Base-by-base conservation (phyloP, 2,329 filamentous ascomycete genomes). In the Colletotrichum graminicola region DNA sequence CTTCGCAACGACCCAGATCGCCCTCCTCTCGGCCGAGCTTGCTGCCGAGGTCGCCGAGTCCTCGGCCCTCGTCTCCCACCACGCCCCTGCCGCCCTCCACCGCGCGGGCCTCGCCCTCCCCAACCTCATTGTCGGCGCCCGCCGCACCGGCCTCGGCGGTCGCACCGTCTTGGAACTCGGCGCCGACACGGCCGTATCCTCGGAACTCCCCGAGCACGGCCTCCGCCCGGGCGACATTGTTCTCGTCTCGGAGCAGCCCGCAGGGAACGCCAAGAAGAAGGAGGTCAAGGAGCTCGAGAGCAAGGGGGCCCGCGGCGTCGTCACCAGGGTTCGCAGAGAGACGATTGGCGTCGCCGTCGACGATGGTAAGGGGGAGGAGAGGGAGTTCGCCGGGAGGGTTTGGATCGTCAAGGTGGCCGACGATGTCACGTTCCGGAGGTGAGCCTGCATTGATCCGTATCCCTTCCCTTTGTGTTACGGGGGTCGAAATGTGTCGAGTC, bases 141-240 rank as follows among this genome's bases (percentile, higher is more conserved):
- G 93, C 78, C 91, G 95, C 39, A 99, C 96, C 0, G 96, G 96
- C 0, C 86, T 98, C 47, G 96, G 95, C 21, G 96, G 96, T n/a
- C 93, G 94, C 74, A 94, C 93, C 0, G 92, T 99, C 1, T 84
- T 98, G 4, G 95, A 98, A 80, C 89, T 99, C 1, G 83, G 84
- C 21, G 84, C 90, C 0, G 95, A 98, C 77, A 82, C 89, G n/a
- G 93, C 94, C 0, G 88, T 92, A 2, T 86, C 88, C 5, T 80
- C 82, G 5, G 89, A 90, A 73, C 83, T 95, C 26, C 91, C 91
- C 1, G 91, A 94, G 78, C 93, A 95, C 83, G 93, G 92, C 34
- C 83, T 96, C 62, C 86, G 93, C 2, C 87, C 89, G 0, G 94
- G 94, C 1, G 94, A 96, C 79, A 93, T 96, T 71, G 92, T 95